These are phyloP conservation scores for Gnomoniopsis sp. DNA, from an alignment of 2,329 filamentous ascomycete species.

Conservation along the genomic window DNA sequence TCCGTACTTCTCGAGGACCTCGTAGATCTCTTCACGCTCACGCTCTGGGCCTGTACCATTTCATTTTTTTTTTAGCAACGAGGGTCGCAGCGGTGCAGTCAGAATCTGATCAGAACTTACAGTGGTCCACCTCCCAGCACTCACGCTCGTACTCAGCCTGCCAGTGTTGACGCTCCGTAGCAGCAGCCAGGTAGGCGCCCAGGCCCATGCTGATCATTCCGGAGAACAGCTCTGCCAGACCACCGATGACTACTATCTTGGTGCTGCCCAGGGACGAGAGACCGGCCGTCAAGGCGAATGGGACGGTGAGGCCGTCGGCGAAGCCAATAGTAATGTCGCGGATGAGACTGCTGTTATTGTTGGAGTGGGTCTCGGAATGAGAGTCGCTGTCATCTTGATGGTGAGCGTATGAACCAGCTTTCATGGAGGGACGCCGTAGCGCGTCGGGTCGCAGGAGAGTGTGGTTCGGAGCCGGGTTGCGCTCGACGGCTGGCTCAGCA, in stretches of 20 bases:
- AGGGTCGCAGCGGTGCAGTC: not conserved
- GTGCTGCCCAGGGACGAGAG: conserved; percentile 62
- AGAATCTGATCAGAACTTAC: conserved; percentile 7
- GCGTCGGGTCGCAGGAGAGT: conserved; percentile 12
- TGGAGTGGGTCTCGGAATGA: conserved; percentile 24
- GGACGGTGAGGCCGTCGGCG: conserved; percentile 75
- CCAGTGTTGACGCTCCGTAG: conserved; percentile 51
- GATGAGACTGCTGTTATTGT: conserved; percentile 43
- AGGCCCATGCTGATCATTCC: conserved; percentile 77
- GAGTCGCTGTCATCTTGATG: conserved; percentile 10
- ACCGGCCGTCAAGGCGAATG: conserved; percentile 74
- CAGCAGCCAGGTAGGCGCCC: conserved; percentile 67
- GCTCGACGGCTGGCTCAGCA: conserved; percentile 14
- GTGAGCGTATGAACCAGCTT: not conserved
- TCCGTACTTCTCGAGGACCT: conserved; percentile 42
- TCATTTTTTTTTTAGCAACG: not conserved
- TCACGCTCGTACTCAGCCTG: conserved; percentile 46
- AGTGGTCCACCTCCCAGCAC: conserved; percentile 37
- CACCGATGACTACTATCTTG: not conserved
- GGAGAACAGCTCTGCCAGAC: conserved; percentile 64
- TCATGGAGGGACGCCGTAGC: conserved; percentile 10
- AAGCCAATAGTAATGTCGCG: conserved; percentile 72
- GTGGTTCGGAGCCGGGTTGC: not conserved
- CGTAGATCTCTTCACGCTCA: conserved; percentile 46
- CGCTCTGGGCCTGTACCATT: conserved; percentile 33